phyloP scores from a whole-genome alignment of 129 eudicot genomes.

The Tagetes patula region DNA sequence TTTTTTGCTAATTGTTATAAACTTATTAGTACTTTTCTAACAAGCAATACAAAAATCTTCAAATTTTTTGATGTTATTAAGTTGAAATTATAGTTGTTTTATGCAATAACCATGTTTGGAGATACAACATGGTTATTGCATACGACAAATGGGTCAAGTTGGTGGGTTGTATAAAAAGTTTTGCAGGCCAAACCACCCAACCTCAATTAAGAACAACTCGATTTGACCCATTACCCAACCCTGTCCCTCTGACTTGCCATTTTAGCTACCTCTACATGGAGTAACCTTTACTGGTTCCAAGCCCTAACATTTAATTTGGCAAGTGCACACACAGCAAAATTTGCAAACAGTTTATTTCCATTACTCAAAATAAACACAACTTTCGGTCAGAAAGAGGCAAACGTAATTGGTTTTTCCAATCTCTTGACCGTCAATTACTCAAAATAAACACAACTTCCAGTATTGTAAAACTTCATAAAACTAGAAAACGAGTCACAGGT shows the following conservation, averaged over 20 bases:
- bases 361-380: not conserved
- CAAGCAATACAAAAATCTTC: not conserved
- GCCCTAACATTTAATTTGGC: not conserved
- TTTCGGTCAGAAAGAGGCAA: not conserved
- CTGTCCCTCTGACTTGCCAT: not conserved
- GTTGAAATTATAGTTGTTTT: not conserved
- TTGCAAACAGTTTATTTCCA: slow-evolving; percentile 10
- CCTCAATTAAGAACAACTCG: not conserved
- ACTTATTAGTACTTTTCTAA: not conserved
- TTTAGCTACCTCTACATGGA: not conserved
- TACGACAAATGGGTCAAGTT: not conserved
- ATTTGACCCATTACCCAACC: not conserved
- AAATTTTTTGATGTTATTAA: not conserved
- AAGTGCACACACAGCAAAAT: not conserved
- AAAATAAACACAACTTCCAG: slow-evolving; percentile 19
- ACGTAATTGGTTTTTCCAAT: not conserved
- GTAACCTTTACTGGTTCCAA: no score
- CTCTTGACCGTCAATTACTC: not conserved
- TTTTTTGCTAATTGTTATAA: not conserved
- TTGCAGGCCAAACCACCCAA: not conserved
- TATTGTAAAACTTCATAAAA: slow-evolving; percentile 16
- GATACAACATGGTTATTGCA: not conserved
- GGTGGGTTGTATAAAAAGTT: not conserved
- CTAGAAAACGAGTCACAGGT: slow-evolving; percentile 8
- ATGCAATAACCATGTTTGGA: not conserved